Percentiles rank a stretch among this genome's conserved stretches.
Evolutionary conservation across 139 green algal genomes (phyloP).

Genomic region (Haematococcus sp.): DNA sequence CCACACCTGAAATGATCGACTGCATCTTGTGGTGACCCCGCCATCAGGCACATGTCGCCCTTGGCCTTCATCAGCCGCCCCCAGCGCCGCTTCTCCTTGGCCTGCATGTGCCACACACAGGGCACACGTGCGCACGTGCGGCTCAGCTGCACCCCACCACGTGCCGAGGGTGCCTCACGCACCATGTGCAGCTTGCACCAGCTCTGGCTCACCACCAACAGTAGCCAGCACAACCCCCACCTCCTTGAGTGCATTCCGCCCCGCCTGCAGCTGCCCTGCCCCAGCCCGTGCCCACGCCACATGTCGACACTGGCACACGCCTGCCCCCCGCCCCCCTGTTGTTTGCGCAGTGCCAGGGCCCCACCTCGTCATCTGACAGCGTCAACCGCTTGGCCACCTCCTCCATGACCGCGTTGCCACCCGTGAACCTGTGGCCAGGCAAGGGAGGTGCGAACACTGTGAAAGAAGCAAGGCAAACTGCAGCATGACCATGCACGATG

Average conservation of each 20-base stretch:
- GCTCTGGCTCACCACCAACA: too few species aligned
- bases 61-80: slow-evolving; percentile 80
- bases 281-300: too few species aligned
- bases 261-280: too few species aligned
- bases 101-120: slow-evolving; percentile 2
- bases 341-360: too few species aligned
- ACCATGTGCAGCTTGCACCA: too few species aligned
- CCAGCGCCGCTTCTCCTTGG: slow-evolving; percentile 61
- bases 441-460: slow-evolving; percentile 9
- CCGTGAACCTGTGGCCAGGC: slow-evolving; percentile 43
- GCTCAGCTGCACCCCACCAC: background rate
- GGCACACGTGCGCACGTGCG: too few species aligned
- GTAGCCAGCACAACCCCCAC: too few species aligned
- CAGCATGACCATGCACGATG: background rate
- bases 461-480: background rate
- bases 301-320: too few species aligned
- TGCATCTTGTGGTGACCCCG: slow-evolving; percentile 73
- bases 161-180: too few species aligned
- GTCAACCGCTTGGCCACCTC: slow-evolving; percentile 37
- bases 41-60: slow-evolving; percentile 79
- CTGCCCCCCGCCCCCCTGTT: too few species aligned
- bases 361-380: slow-evolving; percentile 20
- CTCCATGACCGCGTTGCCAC: slow-evolving; percentile 36
- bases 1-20: slow-evolving; percentile 63
- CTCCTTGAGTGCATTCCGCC: too few species aligned